Base-by-base conservation (phyloP, 1,284 basidiomycete species). In the Dichomitus squalens region DNA sequence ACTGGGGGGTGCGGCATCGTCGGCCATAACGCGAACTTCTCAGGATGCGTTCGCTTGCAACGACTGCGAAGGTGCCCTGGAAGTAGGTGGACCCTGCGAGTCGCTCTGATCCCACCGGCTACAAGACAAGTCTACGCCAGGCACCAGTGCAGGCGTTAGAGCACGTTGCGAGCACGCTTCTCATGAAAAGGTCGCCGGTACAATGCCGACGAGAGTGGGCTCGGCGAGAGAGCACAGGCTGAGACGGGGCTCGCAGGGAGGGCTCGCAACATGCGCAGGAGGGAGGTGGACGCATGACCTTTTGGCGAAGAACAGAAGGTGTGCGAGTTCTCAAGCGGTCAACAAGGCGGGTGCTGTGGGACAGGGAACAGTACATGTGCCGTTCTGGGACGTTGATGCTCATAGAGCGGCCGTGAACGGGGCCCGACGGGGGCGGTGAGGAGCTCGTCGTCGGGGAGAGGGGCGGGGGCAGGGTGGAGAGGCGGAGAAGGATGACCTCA, bases 251-350 rank as follows among this genome's bases (percentile, higher is more conserved):
- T n/a, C n/a, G n/a, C n/a, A n/a, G n/a, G n/a, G n/a, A n/a, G n/a
- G n/a, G n/a, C n/a, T n/a, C n/a, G n/a, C n/a, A n/a, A n/a, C n/a
- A n/a, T n/a, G 52, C n/a, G 39, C 14, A 34, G 18, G 40, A 23
- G 52, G 23, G 29, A 27, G 49, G 7, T 16, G 34, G 52, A 46
- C 52, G 23, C 52, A 47, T 53, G 52, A 53, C 52, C 52, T 12
- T n/a, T 18, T 7, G 34, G 25, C 16, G 44, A 14, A 36, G 38
- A 44, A n/a, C 7, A 31, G 49, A 40, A 39, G 29, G 39, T 20
- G n/a, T 38, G 51, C 21, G 29, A 34, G 21, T 57, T 57, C 55
- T 43, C 55, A 57, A 57, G 55, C 43, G 44, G 41, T 25, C 43
- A 39, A 14, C 48, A 36, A 43, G 39, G 46, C 20, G 31, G 39